Conservation (phyloP, 176 grass and related monocot genomes). For the Triticum monococcum region DNA sequence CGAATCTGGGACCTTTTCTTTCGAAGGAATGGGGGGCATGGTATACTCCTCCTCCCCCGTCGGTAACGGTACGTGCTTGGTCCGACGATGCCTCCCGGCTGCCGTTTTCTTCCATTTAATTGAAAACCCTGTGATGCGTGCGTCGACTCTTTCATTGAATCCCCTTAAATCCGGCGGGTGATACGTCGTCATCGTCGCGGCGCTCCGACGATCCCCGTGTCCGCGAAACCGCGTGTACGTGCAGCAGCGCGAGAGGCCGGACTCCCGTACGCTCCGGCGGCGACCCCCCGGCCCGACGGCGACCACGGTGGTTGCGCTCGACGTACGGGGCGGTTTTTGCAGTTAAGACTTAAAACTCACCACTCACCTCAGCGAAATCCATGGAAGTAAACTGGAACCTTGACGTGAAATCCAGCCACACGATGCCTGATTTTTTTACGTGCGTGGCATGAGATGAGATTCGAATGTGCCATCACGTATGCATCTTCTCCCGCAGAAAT, state of each 20-base stretch:
- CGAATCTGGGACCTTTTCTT: too few species aligned
- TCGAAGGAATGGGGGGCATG: too few species aligned
- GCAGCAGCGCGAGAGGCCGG: background rate
- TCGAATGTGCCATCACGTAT: background rate
- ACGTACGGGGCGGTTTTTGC: background rate
- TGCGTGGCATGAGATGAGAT: background rate
- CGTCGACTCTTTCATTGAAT: background rate
- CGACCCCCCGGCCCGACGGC: background rate
- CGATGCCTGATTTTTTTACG: background rate
- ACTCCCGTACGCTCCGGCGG: background rate
- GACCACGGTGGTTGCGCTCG: background rate
- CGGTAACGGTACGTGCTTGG: background rate
- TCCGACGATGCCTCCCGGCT: background rate
- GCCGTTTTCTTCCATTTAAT: background rate
- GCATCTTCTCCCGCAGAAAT: too few species aligned
- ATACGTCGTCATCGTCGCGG: background rate
- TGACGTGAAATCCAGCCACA: background rate
- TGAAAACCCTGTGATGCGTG: background rate
- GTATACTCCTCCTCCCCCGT: too few species aligned
- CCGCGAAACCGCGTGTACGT: background rate
- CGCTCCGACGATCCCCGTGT: background rate
- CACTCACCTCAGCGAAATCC: background rate
- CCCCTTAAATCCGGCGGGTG: background rate
- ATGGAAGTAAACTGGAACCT: background rate
- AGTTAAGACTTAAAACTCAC: background rate